Conservation (phyloP, 495 filamentous ascomycete species). For the Penicillium coprophilum region DNA sequence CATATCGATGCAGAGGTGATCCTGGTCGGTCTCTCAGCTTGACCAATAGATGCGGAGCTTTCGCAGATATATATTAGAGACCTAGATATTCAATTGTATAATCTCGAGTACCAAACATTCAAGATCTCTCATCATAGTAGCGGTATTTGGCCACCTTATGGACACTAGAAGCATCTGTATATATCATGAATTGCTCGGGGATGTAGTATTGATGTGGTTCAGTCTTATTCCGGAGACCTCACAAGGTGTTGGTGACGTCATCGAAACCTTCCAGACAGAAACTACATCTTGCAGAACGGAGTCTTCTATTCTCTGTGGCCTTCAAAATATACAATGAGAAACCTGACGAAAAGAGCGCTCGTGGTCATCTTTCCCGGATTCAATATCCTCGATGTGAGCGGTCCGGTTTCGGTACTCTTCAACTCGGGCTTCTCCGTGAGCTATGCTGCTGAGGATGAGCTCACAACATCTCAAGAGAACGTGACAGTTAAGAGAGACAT, state of each 20-base stretch:
- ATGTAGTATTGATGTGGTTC: no score
- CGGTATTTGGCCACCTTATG: no score
- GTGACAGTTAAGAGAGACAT: neutral
- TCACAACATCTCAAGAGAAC: slow-evolving; percentile 1
- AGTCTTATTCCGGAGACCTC: no score
- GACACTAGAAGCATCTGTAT: no score
- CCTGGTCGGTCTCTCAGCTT: no score
- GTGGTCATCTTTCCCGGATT: neutral
- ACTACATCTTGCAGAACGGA: neutral
- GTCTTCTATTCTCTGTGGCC: neutral
- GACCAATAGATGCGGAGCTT: neutral
- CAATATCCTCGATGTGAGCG: slow-evolving; percentile 2
- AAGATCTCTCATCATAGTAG: no score
- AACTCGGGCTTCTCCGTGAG: neutral
- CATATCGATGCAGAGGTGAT: no score
- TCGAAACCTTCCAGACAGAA: neutral
- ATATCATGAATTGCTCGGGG: no score
- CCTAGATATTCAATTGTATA: no score
- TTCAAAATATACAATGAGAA: neutral
- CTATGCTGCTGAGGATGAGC: neutral
- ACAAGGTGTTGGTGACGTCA: neutral
- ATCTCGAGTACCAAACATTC: no score
- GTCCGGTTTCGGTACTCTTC: neutral
- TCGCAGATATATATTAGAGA: no score
- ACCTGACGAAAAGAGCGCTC: neutral